These are phyloP conservation scores for Grosmannia serpens DNA, from an alignment of 2,329 filamentous ascomycete genomes.

Conservation along the genomic window DNA sequence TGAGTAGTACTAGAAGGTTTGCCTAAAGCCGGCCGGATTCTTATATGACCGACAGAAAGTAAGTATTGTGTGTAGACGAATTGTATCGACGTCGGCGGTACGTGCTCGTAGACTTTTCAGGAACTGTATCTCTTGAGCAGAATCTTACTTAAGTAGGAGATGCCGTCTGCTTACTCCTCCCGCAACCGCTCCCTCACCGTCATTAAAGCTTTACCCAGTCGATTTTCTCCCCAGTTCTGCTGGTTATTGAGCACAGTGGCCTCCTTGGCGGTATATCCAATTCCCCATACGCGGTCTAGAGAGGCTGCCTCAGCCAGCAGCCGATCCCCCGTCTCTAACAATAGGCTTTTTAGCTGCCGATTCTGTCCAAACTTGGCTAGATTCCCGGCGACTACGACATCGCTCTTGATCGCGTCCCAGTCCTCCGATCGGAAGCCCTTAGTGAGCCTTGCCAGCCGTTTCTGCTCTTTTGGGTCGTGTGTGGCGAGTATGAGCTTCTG, in stretches of 20 bases:
- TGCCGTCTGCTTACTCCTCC: too few species aligned
- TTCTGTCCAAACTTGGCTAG: conserved; percentile 43
- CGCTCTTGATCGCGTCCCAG: conserved; percentile 23
- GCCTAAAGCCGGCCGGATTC: too few species aligned
- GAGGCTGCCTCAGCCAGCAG: conserved; percentile 52
- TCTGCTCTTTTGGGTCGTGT: conserved; percentile 8
- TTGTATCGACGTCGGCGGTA: too few species aligned
- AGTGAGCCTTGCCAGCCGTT: conserved; percentile 5
- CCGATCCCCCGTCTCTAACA: conserved; percentile 46
- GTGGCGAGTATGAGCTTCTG: conserved; percentile 3
- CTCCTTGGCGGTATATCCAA: conserved; percentile 43
- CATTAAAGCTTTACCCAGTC: conserved; percentile 51
- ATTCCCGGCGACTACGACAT: conserved; percentile 43
- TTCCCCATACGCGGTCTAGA: conserved; percentile 52
- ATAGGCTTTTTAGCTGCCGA: conserved; percentile 11
- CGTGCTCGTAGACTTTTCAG: too few species aligned
- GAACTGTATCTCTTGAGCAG: too few species aligned
- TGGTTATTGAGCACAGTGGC: conserved; percentile 32
- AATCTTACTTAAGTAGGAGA: too few species aligned
- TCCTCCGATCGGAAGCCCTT: conserved; percentile 1
- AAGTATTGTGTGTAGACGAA: too few species aligned
- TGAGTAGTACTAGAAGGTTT: too few species aligned
- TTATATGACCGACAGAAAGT: too few species aligned
- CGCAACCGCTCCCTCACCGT: conserved; percentile 31
- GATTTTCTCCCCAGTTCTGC: conserved; percentile 49